Evolutionary conservation across 2,329 filamentous ascomycete species (phyloP).

Genomic region (Fusarium subglutinans): DNA sequence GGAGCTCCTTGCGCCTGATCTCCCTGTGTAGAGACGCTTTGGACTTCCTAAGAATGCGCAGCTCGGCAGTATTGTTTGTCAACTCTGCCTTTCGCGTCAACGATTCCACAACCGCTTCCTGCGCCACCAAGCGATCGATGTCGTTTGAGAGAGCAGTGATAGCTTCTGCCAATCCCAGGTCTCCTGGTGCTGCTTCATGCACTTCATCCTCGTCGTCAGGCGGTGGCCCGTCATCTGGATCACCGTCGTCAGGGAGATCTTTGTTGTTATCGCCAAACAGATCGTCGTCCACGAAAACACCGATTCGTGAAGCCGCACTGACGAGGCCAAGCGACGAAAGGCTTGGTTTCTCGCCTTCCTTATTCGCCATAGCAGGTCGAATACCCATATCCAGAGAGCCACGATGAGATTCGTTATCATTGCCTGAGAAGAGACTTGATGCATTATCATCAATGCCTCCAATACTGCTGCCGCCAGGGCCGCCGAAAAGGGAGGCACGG

Average conservation of each 20-base stretch:
- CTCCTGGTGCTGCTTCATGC: constrained; percentile 92
- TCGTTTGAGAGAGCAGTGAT: constrained; percentile 88
- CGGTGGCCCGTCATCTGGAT: constrained; percentile 66
- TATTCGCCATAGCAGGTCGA: constrained; percentile 47
- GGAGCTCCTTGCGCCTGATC: constrained; percentile 91
- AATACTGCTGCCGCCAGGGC: constrained; percentile 28
- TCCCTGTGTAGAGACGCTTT: constrained; percentile 93
- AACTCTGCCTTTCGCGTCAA: constrained; percentile 93
- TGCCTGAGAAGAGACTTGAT: constrained; percentile 61
- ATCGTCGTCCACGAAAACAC: constrained; percentile 93
- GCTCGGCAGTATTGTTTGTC: constrained; percentile 94
- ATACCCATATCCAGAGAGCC: constrained; percentile 66
- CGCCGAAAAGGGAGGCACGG: constrained; percentile 70
- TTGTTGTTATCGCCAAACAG: constrained; percentile 90
- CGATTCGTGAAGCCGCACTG: constrained; percentile 84
- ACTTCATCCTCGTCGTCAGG: constrained; percentile 80
- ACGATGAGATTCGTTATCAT: constrained; percentile 68
- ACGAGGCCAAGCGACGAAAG: constrained; percentile 92
- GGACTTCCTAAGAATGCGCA: constrained; percentile 91
- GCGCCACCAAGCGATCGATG: constrained; percentile 86
- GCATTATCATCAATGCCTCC: constrained; percentile 47
- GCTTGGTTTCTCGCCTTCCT: constrained; percentile 76
- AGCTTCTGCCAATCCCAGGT: constrained; percentile 91
- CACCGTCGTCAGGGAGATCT: constrained; percentile 85
- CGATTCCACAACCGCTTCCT: constrained; percentile 91